A percentile compares a stretch with the other conserved stretches of the same genome.
These are phyloP conservation scores for Raphanus hybrid DNA, from an alignment of 441 rosid genomes.

Conservation along the genomic window DNA sequence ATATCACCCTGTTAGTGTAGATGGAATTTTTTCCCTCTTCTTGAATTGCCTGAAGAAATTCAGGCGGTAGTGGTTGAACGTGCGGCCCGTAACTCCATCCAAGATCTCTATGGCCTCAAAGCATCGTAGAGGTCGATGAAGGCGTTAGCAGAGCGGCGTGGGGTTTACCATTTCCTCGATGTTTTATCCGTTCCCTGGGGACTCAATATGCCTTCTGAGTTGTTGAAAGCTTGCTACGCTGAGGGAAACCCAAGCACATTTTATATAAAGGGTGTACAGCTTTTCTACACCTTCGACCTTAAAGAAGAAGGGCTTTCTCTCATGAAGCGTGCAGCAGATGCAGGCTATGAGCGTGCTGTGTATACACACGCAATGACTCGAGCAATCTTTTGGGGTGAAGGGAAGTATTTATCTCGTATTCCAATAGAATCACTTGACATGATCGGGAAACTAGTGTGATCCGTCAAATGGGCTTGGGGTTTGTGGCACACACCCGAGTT, in stretches of 20 bases:
- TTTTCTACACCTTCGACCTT: not conserved
- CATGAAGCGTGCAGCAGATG: not conserved
- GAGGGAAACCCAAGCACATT: not conserved
- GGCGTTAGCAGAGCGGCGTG: not conserved
- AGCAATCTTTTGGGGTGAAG: not conserved
- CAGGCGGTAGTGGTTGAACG: not conserved
- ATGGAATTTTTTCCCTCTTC: not conserved
- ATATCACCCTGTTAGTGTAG: not conserved
- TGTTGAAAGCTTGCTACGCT: not conserved
- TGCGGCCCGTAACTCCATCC: not conserved
- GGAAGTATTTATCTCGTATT: not conserved
- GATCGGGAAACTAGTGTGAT: not conserved
- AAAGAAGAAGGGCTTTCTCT: not conserved
- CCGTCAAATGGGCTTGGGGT: not conserved
- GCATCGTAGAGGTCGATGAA: not conserved
- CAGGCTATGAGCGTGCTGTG: not conserved
- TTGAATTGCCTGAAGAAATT: not conserved
- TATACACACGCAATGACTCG: not conserved
- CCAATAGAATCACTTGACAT: not conserved
- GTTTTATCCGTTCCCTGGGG: not conserved
- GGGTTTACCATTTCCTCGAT: not conserved
- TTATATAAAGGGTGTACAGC: not conserved
- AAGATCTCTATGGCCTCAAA: not conserved
- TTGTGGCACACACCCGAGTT: not conserved
- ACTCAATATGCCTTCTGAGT: not conserved